A percentile compares a stretch with the other conserved stretches of the same genome.
Conservation (phyloP, 2,329 filamentous ascomycete species). For the Rhynchosporium secalis region DNA sequence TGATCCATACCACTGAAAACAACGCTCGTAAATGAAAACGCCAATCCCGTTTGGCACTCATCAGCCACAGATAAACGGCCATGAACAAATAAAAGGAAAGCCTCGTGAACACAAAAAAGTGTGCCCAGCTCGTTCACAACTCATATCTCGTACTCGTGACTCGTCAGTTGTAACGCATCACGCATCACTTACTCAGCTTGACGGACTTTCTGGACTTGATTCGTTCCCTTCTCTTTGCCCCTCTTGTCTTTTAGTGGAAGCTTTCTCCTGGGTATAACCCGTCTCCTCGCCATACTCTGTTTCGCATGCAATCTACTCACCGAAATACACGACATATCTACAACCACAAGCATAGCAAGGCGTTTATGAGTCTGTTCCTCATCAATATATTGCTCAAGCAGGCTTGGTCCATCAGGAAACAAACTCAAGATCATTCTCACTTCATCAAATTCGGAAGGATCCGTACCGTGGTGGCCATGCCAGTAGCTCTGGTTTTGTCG, state of each 20-base stretch:
- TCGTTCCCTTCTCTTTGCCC: neutral
- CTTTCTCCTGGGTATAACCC: neutral
- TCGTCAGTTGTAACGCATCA: neutral
- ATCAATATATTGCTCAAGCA: constrained; percentile 25
- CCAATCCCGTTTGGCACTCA: neutral
- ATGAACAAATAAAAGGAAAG: neutral
- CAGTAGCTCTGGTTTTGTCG: constrained; percentile 19
- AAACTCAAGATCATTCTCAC: constrained; percentile 15
- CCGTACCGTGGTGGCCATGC: constrained; percentile 18
- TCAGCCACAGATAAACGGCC: neutral
- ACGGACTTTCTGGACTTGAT: neutral
- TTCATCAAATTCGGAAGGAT: constrained; percentile 15
- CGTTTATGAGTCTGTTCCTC: constrained; percentile 25
- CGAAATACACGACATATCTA: neutral
- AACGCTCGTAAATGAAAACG: too few species aligned
- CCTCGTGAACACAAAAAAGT: neutral
- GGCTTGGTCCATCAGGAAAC: constrained; percentile 21
- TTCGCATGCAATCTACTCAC: neutral
- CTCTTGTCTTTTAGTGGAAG: neutral
- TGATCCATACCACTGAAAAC: too few species aligned
- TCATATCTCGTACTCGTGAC: constrained; percentile 9
- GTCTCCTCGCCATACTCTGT: neutral
- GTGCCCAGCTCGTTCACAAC: neutral
- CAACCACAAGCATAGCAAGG: constrained; percentile 20
- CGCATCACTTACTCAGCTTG: neutral